These are phyloP conservation scores for Berberis vulgaris DNA, from an alignment of 164 flowering plant species.

Conservation along the genomic window DNA sequence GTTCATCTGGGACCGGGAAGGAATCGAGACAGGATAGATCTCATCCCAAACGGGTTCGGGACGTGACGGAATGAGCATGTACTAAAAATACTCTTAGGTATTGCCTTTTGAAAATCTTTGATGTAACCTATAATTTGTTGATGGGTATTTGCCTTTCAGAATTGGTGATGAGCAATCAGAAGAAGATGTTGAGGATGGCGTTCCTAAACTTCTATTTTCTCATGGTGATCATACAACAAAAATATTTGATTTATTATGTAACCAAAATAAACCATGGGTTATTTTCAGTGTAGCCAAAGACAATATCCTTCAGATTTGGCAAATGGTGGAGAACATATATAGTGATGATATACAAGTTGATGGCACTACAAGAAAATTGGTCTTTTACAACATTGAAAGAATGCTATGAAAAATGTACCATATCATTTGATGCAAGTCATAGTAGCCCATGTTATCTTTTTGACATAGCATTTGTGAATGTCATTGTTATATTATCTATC, in stretches of 20 bases:
- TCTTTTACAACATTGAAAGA: too few species aligned
- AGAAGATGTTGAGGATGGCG: constrained; percentile 91
- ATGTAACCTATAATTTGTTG: background rate
- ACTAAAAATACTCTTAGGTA: too few species aligned
- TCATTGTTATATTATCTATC: too few species aligned
- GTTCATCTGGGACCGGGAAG: too few species aligned
- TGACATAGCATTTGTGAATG: too few species aligned
- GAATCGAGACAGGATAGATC: too few species aligned
- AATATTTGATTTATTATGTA: constrained; percentile 93
- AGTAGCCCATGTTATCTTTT: too few species aligned
- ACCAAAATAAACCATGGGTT: constrained; percentile 74
- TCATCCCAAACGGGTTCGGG: too few species aligned
- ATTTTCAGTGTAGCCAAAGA: constrained; percentile 88
- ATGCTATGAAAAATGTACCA: too few species aligned
- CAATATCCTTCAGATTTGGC: constrained; percentile 90
- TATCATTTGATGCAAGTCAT: too few species aligned
- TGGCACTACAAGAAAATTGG: background rate
- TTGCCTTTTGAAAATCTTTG: background rate
- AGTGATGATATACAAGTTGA: constrained; percentile 37
- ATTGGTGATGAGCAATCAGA: constrained; percentile 87
- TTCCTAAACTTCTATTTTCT: constrained; percentile 85
- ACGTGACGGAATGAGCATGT: too few species aligned
- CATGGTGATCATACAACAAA: constrained; percentile 93
- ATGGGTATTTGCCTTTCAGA: constrained; percentile 27
- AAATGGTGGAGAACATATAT: constrained; percentile 75